phyloP scores from a whole-genome alignment of 345 rosid species.

The Brassica carinata region DNA sequence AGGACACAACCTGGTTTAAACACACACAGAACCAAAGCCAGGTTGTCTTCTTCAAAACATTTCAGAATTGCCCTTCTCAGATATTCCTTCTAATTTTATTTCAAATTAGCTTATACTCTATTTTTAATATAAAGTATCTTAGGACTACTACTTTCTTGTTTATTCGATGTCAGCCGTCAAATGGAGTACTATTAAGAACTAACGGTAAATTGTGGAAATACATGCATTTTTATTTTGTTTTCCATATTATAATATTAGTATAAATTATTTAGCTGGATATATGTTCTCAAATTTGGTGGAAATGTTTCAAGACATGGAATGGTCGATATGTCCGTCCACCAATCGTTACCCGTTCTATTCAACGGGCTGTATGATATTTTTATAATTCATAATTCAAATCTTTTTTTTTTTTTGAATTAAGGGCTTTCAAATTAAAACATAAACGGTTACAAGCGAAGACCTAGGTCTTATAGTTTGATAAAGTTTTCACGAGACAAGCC shows the following conservation, averaged over 20 bases:
- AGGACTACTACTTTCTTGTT: neutral
- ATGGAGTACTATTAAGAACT: constrained; percentile 16
- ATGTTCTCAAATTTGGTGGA: neutral
- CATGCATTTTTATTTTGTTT: constrained; percentile 6
- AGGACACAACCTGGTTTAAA: neutral
- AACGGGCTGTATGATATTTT: neutral
- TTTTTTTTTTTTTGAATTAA: no score
- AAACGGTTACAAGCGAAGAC: no score
- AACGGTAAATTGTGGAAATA: constrained; percentile 35
- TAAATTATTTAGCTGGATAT: neutral
- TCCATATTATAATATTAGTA: neutral
- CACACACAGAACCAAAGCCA: constrained; percentile 2
- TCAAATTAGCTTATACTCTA: neutral
- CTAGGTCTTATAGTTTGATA: no score
- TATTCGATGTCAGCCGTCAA: constrained; percentile 39
- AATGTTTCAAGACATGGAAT: neutral
- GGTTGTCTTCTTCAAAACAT: constrained; percentile 31
- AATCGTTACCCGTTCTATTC: constrained; percentile 22
- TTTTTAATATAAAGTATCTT: neutral
- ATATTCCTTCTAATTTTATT: neutral
- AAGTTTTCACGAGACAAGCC: no score
- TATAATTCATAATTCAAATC: neutral
- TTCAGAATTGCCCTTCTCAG: constrained; percentile 16
- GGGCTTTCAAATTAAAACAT: no score
- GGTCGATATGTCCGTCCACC: neutral